A percentile compares a stretch with the other conserved stretches of the same genome.
Conservation (phyloP, 2,329 filamentous ascomycete genomes). For the Sclerotinia glacialis region DNA sequence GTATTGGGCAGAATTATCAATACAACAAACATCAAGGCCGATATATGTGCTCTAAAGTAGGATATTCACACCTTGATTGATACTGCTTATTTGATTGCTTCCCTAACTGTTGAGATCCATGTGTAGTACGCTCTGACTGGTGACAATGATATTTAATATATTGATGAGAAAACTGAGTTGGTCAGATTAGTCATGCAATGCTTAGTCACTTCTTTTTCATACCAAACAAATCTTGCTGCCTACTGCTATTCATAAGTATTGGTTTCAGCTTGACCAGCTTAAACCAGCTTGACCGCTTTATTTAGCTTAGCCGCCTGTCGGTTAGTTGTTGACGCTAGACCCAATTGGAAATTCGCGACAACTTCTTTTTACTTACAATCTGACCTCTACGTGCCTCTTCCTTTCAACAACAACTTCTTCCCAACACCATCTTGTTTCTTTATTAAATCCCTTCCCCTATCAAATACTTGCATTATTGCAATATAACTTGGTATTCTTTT, state of each 20-base stretch:
- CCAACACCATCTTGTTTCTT: constrained; percentile 7
- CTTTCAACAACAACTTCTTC: constrained; percentile 19
- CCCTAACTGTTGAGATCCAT: not conserved
- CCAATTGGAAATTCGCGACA: constrained; percentile 21
- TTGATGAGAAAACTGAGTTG: no score
- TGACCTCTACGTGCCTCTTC: constrained; percentile 13
- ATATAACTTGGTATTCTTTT: not conserved
- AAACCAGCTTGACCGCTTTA: not conserved
- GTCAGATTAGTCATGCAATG: no score
- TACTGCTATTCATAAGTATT: not conserved
- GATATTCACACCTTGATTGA: not conserved
- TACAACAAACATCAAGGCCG: not conserved
- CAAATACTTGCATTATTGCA: constrained; percentile 8
- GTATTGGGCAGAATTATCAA: not conserved
- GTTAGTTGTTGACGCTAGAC: constrained; percentile 22
- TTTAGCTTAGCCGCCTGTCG: constrained; percentile 8
- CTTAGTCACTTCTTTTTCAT: no score
- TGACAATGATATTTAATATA: not conserved
- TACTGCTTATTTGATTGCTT: not conserved
- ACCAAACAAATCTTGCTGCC: not conserved
- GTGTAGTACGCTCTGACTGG: no score
- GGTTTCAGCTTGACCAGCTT: no score
- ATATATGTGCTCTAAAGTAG: not conserved
- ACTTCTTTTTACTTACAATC: constrained; percentile 22
- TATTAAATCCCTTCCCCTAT: not conserved